A percentile compares a stretch with the other conserved stretches of the same genome.
These are phyloP conservation scores for Yamadazyma buinensis DNA, from an alignment of 1,139 yeast species.

Conservation along the genomic window DNA sequence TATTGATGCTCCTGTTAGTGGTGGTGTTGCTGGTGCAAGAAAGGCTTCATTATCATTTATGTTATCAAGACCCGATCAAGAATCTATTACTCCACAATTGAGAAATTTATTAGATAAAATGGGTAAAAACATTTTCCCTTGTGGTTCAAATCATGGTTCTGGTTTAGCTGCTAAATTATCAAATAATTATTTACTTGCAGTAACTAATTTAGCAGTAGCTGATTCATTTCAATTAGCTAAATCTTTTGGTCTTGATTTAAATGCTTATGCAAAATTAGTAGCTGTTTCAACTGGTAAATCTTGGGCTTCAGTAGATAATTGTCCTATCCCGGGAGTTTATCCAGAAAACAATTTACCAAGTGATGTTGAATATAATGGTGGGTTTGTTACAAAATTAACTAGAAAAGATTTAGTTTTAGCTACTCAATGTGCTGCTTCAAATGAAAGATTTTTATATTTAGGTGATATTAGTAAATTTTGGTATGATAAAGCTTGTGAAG, in stretches of 20 bases:
- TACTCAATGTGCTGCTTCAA: conserved; percentile 41
- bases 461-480: conserved; percentile 41
- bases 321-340: conserved; percentile 54
- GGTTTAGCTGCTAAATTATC: conserved; percentile 60
- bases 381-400: conserved; percentile 53
- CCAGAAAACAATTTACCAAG: conserved; percentile 45
- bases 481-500: conserved; percentile 46
- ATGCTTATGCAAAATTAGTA: conserved; percentile 49
- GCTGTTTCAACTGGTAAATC: conserved; percentile 58
- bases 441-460: conserved; percentile 34
- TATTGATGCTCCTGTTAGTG: conserved; percentile 61
- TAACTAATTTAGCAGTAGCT: conserved; percentile 57
- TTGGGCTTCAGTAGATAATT: conserved; percentile 60
- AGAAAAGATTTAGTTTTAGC: conserved; percentile 58
- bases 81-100: conserved; percentile 25
- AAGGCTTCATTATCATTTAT: conserved; percentile 56
- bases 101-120: conserved; percentile 35
- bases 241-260: conserved; percentile 48
- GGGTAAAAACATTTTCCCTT: conserved; percentile 54
- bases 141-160: conserved; percentile 50
- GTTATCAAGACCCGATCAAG: conserved; percentile 41
- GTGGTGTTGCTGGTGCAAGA: conserved; percentile 59
- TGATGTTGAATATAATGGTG: conserved; percentile 47
- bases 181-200: conserved; percentile 55
- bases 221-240: conserved; percentile 60